These are phyloP conservation scores for Lasiodiplodia hormozganensis DNA, from an alignment of 2,329 filamentous ascomycete species.

Conservation along the genomic window DNA sequence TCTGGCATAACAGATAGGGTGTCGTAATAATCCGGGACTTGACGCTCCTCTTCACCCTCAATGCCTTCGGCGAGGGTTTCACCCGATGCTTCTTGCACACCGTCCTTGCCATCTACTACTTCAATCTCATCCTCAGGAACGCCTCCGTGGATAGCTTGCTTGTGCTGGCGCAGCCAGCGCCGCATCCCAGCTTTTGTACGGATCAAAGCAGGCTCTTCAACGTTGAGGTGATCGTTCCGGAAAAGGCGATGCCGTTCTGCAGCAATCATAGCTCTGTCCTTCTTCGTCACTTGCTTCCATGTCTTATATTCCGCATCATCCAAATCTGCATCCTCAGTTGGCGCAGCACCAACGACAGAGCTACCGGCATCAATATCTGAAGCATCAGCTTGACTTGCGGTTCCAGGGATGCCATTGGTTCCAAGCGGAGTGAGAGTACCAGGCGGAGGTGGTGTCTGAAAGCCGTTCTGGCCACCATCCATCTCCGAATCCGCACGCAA, in stretches of 20 bases:
- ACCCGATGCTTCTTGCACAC: constrained; percentile 58
- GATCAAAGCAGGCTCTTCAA: constrained; percentile 85
- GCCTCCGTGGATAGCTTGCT: constrained; percentile 61
- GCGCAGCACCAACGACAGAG: constrained; percentile 70
- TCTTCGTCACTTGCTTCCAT: constrained; percentile 99
- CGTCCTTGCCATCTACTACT: constrained; percentile 54
- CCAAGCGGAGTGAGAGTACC: constrained; percentile 80
- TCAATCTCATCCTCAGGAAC: constrained; percentile 57
- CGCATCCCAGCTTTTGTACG: constrained; percentile 89
- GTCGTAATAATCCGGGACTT: constrained; percentile 95
- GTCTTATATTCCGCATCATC: constrained; percentile 93
- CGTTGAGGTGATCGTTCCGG: constrained; percentile 81
- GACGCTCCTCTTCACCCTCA: constrained; percentile 77
- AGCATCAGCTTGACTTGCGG: constrained; percentile 76
- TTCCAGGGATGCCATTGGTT: constrained; percentile 68
- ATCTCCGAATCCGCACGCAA: constrained; percentile 75
- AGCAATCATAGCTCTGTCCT: constrained; percentile 84
- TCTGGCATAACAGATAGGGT: constrained; percentile 85
- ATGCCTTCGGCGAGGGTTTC: constrained; percentile 95
- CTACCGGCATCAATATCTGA: constrained; percentile 78
- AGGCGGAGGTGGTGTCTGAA: constrained; percentile 80
- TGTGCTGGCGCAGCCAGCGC: constrained; percentile 80
- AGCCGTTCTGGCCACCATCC: constrained; percentile 77
- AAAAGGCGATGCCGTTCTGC: constrained; percentile 88
- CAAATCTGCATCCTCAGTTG: constrained; percentile 79